Evolutionary conservation across 2,329 filamentous ascomycete species (phyloP).

Genomic region (Xylaria sp.): DNA sequence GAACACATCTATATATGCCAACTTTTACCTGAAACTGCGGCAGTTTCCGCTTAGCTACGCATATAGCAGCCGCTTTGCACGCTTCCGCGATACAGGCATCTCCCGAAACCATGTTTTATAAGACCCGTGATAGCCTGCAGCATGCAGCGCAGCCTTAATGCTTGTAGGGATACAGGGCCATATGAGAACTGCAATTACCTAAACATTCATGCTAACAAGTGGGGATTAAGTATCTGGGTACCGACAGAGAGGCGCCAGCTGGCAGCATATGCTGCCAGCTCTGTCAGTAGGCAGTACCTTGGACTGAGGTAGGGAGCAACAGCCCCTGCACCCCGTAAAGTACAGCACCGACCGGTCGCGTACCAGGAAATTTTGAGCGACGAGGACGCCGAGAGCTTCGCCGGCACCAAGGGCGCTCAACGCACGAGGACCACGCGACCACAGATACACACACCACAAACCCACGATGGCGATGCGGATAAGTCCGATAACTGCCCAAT

Average conservation of each 20-base stretch:
- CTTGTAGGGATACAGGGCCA: too few species aligned
- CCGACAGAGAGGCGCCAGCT: background rate
- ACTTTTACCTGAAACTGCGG: too few species aligned
- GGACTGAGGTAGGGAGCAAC: background rate
- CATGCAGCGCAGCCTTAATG: too few species aligned
- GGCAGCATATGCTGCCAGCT: background rate
- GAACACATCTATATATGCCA: too few species aligned
- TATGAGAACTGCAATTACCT: too few species aligned
- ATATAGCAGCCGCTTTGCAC: too few species aligned
- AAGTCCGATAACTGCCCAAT: constrained; percentile 42
- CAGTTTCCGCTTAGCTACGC: too few species aligned
- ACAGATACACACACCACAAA: constrained; percentile 1
- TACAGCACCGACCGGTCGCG: background rate
- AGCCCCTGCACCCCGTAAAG: background rate
- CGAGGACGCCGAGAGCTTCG: constrained; percentile 10
- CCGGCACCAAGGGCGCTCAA: constrained; percentile 5
- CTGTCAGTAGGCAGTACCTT: background rate
- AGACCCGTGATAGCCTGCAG: too few species aligned
- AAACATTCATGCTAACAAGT: too few species aligned
- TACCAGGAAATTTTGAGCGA: constrained; percentile 22
- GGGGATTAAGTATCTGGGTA: background rate
- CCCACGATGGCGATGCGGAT: constrained; percentile 46
- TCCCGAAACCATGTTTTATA: too few species aligned
- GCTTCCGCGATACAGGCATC: too few species aligned
- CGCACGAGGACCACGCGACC: too few species aligned